phyloP scores from a whole-genome alignment of 2,329 filamentous ascomycete species.

The Trichoderma cornu-damae region DNA sequence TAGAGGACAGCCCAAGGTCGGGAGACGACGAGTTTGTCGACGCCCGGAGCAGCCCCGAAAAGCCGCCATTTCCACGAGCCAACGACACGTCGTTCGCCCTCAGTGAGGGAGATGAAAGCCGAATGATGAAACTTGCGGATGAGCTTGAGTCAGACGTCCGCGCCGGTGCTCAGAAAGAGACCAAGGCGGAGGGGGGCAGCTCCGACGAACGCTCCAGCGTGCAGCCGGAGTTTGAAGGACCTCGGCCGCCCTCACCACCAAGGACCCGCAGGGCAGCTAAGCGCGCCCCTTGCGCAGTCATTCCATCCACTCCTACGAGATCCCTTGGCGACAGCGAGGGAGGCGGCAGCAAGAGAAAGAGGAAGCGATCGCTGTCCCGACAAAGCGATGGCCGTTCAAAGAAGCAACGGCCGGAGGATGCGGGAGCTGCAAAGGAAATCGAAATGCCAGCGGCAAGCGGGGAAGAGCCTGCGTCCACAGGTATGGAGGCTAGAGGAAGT shows the following conservation, averaged over 20 bases:
- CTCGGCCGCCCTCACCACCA: slow-evolving; percentile 20
- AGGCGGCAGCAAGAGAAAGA: slow-evolving; percentile 27
- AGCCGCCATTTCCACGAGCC: slow-evolving; percentile 16
- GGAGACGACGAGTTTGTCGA: slow-evolving; percentile 47
- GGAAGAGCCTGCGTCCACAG: background rate
- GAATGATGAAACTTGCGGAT: slow-evolving; percentile 45
- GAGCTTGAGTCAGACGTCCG: slow-evolving; percentile 41
- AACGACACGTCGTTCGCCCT: slow-evolving; percentile 37
- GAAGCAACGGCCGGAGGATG: slow-evolving; percentile 27
- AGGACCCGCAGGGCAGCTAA: slow-evolving; percentile 15
- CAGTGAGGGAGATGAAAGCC: slow-evolving; percentile 44
- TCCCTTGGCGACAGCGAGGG: slow-evolving; percentile 3
- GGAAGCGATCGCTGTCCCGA: slow-evolving; percentile 25
- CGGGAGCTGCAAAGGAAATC: slow-evolving; percentile 20
- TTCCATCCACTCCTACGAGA: slow-evolving; percentile 26
- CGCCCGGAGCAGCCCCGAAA: slow-evolving; percentile 41
- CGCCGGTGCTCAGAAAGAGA: slow-evolving; percentile 19
- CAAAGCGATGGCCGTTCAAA: slow-evolving; percentile 27
- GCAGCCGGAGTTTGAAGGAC: slow-evolving; percentile 22
- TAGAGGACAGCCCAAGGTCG: slow-evolving; percentile 38
- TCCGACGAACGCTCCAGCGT: slow-evolving; percentile 23
- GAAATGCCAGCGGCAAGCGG: slow-evolving; percentile 6
- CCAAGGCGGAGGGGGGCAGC: slow-evolving; percentile 11
- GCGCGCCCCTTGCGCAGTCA: slow-evolving; percentile 20
- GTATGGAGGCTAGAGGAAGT: slow-evolving; percentile 23